phyloP scores from a whole-genome alignment of 306 rosid genomes.

The Datisca glomerata region DNA sequence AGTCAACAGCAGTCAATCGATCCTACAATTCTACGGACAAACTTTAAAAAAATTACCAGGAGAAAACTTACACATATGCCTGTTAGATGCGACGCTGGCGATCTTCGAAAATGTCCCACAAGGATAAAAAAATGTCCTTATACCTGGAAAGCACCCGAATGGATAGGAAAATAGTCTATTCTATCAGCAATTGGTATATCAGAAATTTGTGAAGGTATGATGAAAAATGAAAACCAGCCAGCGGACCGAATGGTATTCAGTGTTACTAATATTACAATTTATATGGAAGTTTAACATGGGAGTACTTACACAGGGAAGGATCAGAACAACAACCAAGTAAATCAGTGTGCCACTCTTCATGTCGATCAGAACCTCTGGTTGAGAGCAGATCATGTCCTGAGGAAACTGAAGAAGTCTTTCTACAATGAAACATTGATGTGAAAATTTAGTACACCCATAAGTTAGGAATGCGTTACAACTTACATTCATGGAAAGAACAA shows the following conservation, averaged over 20 bases:
- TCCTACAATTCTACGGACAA: not conserved
- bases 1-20: not conserved
- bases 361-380: constrained; percentile 43
- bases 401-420: constrained; percentile 46
- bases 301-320: constrained; percentile 71
- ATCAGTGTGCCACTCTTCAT: constrained; percentile 86
- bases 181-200: too few species aligned
- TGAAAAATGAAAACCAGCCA: too few species aligned
- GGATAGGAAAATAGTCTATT: too few species aligned
- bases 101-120: constrained; percentile 92
- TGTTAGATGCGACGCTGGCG: constrained; percentile 70
- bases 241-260: too few species aligned
- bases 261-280: too few species aligned
- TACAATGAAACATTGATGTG: constrained; percentile 11
- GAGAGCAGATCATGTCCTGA: constrained; percentile 53
- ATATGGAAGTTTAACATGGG: constrained; percentile 9
- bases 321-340: constrained; percentile 94
- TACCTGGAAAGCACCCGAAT: constrained; percentile 53
- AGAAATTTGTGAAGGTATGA: too few species aligned
- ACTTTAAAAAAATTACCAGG: too few species aligned
- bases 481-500: constrained; percentile 1
- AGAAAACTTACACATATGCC: constrained; percentile 74
- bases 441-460: too few species aligned
- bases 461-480: too few species aligned
- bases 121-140: constrained; percentile 83